Evolutionary conservation across 805 yeast genomes (phyloP).

Genomic region (Clavispora fructus): DNA sequence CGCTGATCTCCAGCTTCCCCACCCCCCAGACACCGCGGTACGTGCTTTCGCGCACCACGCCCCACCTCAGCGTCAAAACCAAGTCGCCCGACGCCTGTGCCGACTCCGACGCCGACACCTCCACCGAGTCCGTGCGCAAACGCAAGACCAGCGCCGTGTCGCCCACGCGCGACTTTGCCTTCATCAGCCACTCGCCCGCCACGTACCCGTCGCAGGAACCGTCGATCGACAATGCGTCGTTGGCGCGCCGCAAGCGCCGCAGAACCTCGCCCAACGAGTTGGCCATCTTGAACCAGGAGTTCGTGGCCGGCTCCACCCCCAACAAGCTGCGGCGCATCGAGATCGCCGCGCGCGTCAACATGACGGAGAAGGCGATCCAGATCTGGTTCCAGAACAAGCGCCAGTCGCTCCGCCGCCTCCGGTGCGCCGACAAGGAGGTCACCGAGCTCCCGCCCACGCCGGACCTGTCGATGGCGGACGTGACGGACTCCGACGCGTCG

Average conservation of each 20-base stretch:
- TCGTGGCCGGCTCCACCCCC: slow-evolving; percentile 74
- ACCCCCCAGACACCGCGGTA: slow-evolving; percentile 16
- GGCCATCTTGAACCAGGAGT: slow-evolving; percentile 74
- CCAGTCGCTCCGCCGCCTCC: slow-evolving; percentile 64
- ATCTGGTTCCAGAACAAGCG: slow-evolving; percentile 98
- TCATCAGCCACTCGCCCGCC: slow-evolving; percentile 88
- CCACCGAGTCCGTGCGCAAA: slow-evolving; percentile 17
- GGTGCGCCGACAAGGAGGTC: slow-evolving; percentile 32
- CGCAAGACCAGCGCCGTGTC: slow-evolving; percentile 15
- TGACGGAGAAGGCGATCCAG: slow-evolving; percentile 98
- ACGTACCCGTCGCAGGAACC: slow-evolving; percentile 84
- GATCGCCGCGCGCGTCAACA: slow-evolving; percentile 75
- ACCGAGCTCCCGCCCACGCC: slow-evolving; percentile 42
- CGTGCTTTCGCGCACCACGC: slow-evolving; percentile 7
- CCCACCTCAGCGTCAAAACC: slow-evolving; percentile 3
- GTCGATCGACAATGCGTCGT: slow-evolving; percentile 79
- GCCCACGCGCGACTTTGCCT: slow-evolving; percentile 53
- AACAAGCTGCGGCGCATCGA: slow-evolving; percentile 67
- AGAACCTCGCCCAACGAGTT: slow-evolving; percentile 90
- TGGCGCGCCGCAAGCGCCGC: slow-evolving; percentile 91
- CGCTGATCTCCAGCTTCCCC: slow-evolving; percentile 21
- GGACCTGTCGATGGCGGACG: slow-evolving; percentile 6
- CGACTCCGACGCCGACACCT: slow-evolving; percentile 10
- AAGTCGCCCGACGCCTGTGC: slow-evolving; percentile 18
- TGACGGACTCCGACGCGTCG: no score